phyloP scores from a whole-genome alignment of 2,329 filamentous ascomycete genomes.

The Zymoseptoria tritici region DNA sequence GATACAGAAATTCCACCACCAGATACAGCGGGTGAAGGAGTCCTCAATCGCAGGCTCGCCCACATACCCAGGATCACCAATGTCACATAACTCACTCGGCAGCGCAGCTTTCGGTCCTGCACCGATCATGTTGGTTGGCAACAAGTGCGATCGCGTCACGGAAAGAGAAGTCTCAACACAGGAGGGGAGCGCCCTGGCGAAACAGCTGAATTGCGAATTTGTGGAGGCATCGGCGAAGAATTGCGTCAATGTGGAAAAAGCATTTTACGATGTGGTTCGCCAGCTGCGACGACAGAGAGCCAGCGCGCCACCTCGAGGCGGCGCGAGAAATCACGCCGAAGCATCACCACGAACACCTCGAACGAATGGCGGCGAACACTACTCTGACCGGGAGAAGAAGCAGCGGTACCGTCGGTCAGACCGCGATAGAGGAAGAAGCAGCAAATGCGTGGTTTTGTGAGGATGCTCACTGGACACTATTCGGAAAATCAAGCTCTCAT shows the following conservation, averaged over 20 bases:
- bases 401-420: conserved; percentile 20
- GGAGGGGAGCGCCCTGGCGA: conserved; percentile 84
- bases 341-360: background rate
- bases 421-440: conserved; percentile 16
- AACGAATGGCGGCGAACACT: conserved; percentile 1
- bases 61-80: conserved; percentile 67
- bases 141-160: conserved; percentile 95
- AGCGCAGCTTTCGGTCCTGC: conserved; percentile 57
- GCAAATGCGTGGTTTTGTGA: conserved; percentile 26
- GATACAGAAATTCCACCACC: conserved; percentile 92
- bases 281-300: conserved; percentile 73
- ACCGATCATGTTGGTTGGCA: conserved; percentile 96
- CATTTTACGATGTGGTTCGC: conserved; percentile 94
- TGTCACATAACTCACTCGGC: conserved; percentile 48
- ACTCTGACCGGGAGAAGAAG: conserved; percentile 6
- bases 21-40: conserved; percentile 96
- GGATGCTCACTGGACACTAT: background rate
- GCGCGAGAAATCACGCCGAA: conserved; percentile 4
- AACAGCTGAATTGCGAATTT: conserved; percentile 90
- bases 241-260: conserved; percentile 96
- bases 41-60: conserved; percentile 65
- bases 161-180: conserved; percentile 95
- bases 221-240: conserved; percentile 97
- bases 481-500: background rate
- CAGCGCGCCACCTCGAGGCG: conserved; percentile 17